Percentiles rank a stretch among this genome's conserved stretches.
phyloP scores from a whole-genome alignment of 2,329 filamentous ascomycete species.

The Calonectria honghensis region DNA sequence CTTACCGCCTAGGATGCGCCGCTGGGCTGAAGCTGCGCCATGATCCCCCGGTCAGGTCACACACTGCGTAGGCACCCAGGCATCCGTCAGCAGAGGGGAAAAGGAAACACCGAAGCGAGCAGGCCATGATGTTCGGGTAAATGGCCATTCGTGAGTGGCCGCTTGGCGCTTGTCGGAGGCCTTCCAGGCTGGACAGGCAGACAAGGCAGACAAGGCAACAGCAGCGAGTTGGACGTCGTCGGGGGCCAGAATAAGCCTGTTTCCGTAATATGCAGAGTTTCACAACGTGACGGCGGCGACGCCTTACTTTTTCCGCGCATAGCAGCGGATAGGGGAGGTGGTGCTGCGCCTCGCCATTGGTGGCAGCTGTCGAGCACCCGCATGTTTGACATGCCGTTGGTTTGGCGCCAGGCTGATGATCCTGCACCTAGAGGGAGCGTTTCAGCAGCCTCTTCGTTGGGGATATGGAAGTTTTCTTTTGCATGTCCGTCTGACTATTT shows the following conservation, averaged over 20 bases:
- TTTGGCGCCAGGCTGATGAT: conserved; percentile 44
- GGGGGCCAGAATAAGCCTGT: conserved; percentile 12
- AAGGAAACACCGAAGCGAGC: conserved; percentile 13
- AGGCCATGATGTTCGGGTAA: background rate
- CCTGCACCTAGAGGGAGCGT: conserved; percentile 35
- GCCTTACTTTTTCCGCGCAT: conserved; percentile 40
- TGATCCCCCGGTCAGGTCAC: conserved; percentile 21
- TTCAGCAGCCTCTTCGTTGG: conserved; percentile 35
- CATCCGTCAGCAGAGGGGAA: conserved; percentile 20
- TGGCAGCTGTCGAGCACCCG: conserved; percentile 42
- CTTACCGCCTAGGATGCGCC: conserved; percentile 25
- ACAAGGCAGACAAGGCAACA: conserved; percentile 18
- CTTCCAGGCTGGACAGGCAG: conserved; percentile 1
- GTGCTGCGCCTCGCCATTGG: conserved; percentile 51
- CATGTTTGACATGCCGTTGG: conserved; percentile 51
- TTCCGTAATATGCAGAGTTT: conserved; percentile 35
- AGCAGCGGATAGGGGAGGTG: conserved; percentile 45
- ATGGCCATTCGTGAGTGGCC: background rate
- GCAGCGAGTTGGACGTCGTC: background rate
- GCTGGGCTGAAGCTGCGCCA: conserved; percentile 28
- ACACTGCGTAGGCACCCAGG: conserved; percentile 7
- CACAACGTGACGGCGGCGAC: conserved; percentile 20
- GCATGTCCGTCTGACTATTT: conserved; percentile 32
- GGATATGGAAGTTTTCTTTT: conserved; percentile 43
- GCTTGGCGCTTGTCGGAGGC: conserved; percentile 13